Conservation (phyloP, 1,284 basidiomycete species). For the Apiotrichum siamense region DNA sequence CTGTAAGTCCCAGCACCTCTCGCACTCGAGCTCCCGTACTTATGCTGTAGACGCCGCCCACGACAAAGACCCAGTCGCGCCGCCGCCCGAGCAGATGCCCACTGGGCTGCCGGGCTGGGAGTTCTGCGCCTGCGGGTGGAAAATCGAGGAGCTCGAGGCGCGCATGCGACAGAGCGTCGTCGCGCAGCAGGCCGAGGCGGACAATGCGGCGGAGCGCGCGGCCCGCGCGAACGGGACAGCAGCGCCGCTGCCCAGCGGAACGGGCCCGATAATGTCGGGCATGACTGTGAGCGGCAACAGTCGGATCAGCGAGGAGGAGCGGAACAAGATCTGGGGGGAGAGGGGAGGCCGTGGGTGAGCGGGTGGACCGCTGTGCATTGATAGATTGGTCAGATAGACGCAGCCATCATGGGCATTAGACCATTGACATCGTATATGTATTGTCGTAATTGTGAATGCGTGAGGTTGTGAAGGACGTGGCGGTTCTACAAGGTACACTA, state of each 20-base stretch:
- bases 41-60: conserved; percentile 4
- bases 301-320: background rate
- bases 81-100: background rate
- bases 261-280: background rate
- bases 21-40: background rate
- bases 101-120: conserved; percentile 8
- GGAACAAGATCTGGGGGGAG: background rate
- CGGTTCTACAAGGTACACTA: too few species aligned
- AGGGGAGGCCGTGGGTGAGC: background rate
- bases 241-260: too few species aligned
- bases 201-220: background rate
- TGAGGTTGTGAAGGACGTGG: too few species aligned
- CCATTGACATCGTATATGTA: too few species aligned
- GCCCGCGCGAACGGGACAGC: background rate
- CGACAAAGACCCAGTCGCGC: conserved; percentile 1
- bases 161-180: conserved; percentile 15
- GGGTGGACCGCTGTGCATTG: too few species aligned
- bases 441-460: too few species aligned
- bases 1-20: background rate
- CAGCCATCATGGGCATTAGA: too few species aligned
- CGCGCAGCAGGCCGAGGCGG: background rate
- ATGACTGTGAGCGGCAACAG: background rate
- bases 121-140: conserved; percentile 29
- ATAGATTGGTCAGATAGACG: too few species aligned
- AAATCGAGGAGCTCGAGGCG: conserved; percentile 27